Evolutionary conservation across 2,329 filamentous ascomycete species (phyloP), one percentile per base, ranked within the genome.

Genomic region (Colletotrichum sp.): DNA sequence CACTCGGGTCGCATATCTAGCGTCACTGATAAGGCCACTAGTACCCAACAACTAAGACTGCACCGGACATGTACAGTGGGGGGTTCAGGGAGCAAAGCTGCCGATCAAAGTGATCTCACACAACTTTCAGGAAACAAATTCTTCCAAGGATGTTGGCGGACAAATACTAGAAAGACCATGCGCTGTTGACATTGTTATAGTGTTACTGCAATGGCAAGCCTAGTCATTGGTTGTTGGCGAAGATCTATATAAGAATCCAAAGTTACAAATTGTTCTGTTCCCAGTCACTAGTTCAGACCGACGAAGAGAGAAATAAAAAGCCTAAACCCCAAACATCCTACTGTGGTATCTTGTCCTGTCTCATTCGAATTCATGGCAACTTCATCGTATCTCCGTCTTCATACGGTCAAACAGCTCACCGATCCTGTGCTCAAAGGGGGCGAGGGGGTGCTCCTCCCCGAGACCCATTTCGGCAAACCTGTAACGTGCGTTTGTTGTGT

Each of bases 401-500:
- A 77, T 66, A 6, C 66, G 66, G 28, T 75, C 76, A 21, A 78
- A 78, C 3, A 78, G 36, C 55, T 78, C 74, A 16, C 68, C 69
- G 18, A 78, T 75, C 64, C 56, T 48, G 52, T 72, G 64, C 58
- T 78, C 76, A 55, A 77, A 78, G n/a, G 76, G 77, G 28, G 52
- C 66, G 8, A 78, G 76, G 10, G 78, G 78, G 43, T 79, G 77
- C 64, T 73, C 72, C 43, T 79, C 78, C 26, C 70, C 76, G n/a
- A 79, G 60, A 28, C 70, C 78, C 21, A 79, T 61, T 24, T 79
- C 78, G 13, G 43, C 58, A 18, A 79, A 30, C 73, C 70, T 79
- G 66, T 79, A 79, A 12, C 78, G 66, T 16, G 70, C 64, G 65
- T 78, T 79, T 5, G 78, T 74, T 7, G 78, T 79, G 73, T 79